Conservation (phyloP, 1,284 basidiomycete genomes). For the Puccinia coronata region DNA sequence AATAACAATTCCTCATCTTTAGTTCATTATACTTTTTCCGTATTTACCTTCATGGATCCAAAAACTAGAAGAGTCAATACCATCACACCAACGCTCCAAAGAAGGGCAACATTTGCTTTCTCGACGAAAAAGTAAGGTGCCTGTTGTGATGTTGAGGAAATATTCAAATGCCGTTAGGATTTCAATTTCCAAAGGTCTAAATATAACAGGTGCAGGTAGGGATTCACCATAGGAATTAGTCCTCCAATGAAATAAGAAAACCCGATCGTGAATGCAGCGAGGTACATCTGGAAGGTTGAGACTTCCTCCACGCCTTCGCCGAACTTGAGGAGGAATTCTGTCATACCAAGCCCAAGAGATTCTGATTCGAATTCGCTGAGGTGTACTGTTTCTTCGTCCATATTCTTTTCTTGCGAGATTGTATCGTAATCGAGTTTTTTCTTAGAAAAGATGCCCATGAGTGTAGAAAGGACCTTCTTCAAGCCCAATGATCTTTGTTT, state of each 20-base stretch:
- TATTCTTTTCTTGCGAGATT: slow-evolving; percentile 53
- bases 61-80: slow-evolving; percentile 28
- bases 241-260: slow-evolving; percentile 82
- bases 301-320: slow-evolving; percentile 88
- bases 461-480: slow-evolving; percentile 42
- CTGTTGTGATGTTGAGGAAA: slow-evolving; percentile 60
- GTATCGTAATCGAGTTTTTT: slow-evolving; percentile 42
- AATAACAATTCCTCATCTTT: not conserved
- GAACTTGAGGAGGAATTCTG: slow-evolving; percentile 88
- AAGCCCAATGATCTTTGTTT: not conserved
- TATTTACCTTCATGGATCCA: slow-evolving; percentile 33
- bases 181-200: not conserved
- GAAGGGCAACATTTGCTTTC: slow-evolving; percentile 59
- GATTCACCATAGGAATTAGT: slow-evolving; percentile 63
- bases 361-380: slow-evolving; percentile 66
- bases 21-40: not conserved
- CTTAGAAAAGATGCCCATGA: not conserved
- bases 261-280: slow-evolving; percentile 89
- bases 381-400: slow-evolving; percentile 60
- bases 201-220: not conserved
- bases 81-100: slow-evolving; percentile 41
- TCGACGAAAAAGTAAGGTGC: slow-evolving; percentile 86
- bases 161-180: not conserved
- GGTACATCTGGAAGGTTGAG: slow-evolving; percentile 69
- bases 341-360: slow-evolving; percentile 67